A percentile compares a stretch with the other conserved stretches of the same genome.
Conservation (phyloP, 1,284 basidiomycete genomes). For the Rhodotorula sp. region DNA sequence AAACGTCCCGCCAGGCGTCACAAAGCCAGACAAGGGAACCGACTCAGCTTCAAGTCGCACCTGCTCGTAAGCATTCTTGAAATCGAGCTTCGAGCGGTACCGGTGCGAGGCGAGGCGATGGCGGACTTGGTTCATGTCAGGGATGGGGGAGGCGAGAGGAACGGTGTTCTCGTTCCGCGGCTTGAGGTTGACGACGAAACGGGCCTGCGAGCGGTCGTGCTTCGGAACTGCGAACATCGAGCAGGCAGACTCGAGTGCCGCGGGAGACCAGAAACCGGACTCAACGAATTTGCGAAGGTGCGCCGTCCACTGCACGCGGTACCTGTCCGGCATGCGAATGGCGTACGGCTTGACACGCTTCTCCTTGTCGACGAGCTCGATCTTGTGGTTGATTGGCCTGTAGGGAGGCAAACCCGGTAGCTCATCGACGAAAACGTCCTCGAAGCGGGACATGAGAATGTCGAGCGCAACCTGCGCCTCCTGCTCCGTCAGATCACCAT, state of each 20-base stretch:
- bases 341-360: background rate
- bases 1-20: constrained; percentile 44
- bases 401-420: constrained; percentile 6
- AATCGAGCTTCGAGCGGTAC: constrained; percentile 47
- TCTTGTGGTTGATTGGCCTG: constrained; percentile 15
- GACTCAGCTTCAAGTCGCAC: constrained; percentile 41
- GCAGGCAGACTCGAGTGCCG: constrained; percentile 18
- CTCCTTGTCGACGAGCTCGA: constrained; percentile 3
- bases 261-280: constrained; percentile 9
- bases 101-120: constrained; percentile 41
- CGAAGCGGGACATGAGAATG: background rate
- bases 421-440: constrained; percentile 12
- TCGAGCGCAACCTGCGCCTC: background rate
- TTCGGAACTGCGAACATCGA: constrained; percentile 18
- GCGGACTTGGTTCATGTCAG: constrained; percentile 48
- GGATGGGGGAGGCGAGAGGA: constrained; percentile 50
- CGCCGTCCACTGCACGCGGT: constrained; percentile 3
- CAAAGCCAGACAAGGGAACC: constrained; percentile 44
- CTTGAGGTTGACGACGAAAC: constrained; percentile 22
- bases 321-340: constrained; percentile 12
- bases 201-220: constrained; percentile 4
- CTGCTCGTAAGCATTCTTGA: constrained; percentile 47
- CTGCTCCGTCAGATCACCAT: background rate
- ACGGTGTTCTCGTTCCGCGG: constrained; percentile 51
- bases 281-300: constrained; percentile 10